Evolutionary conservation across 129 eudicot species (phyloP).

Genomic region (Flaveria linearis): DNA sequence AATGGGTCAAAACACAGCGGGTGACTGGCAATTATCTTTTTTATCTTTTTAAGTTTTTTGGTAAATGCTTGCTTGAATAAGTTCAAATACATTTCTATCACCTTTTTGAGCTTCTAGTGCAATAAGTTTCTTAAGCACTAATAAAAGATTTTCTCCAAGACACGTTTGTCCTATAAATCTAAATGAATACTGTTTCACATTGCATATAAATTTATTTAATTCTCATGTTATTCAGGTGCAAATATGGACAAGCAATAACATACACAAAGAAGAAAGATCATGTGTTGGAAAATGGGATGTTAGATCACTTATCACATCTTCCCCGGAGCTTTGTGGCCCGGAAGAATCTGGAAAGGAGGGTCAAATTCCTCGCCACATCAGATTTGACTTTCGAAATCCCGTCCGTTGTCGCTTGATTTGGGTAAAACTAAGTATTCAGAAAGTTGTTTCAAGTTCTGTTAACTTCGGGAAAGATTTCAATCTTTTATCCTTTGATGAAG

Average conservation of each 20-base stretch:
- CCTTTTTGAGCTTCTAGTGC: background rate
- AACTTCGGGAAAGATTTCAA: conserved; percentile 54
- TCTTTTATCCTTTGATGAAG: conserved; percentile 73
- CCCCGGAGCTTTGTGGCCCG: conserved; percentile 75
- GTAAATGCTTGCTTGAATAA: background rate
- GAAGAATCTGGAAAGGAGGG: conserved; percentile 44
- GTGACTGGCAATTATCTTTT: background rate
- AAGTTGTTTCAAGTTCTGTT: conserved; percentile 66
- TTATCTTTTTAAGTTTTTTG: background rate
- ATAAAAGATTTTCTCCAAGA: background rate
- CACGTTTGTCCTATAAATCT: background rate
- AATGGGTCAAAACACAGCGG: background rate
- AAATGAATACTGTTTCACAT: background rate
- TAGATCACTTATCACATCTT: conserved; percentile 54
- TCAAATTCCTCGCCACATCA: conserved; percentile 67
- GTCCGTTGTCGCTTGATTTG: conserved; percentile 81
- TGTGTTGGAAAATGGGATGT: conserved; percentile 90
- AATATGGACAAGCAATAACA: conserved; percentile 79
- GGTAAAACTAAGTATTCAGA: conserved; percentile 69
- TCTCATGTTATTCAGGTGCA: conserved; percentile 55
- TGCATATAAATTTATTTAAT: background rate
- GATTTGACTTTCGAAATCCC: conserved; percentile 66
- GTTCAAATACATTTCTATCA: conserved; percentile 3
- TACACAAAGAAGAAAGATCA: conserved; percentile 78
- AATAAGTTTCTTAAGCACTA: background rate